Conservation (phyloP, 176 grass and related monocot genomes). For the Triticum dicoccoides region DNA sequence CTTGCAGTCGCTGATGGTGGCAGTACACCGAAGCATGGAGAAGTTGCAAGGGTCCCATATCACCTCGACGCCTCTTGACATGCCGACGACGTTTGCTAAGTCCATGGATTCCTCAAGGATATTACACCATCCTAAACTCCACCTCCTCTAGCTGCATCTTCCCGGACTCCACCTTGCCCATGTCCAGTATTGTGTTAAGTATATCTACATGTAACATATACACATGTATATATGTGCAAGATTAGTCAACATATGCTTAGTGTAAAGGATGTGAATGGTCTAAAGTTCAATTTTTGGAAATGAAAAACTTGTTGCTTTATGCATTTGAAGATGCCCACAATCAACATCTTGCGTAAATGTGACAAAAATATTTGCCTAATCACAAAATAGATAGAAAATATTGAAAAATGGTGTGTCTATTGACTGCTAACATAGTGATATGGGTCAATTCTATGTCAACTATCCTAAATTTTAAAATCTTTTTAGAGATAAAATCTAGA, state of each 20-base stretch:
- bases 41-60: slow-evolving; percentile 84
- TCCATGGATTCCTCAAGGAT: slow-evolving; percentile 78
- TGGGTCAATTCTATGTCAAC: background rate
- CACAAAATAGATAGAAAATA: background rate
- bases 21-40: slow-evolving; percentile 36
- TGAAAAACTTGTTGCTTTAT: background rate
- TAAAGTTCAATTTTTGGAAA: no score
- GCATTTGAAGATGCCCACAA: background rate
- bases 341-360: background rate
- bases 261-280: no score
- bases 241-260: background rate
- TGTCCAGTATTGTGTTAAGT: slow-evolving; percentile 78
- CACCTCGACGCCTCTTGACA: slow-evolving; percentile 57
- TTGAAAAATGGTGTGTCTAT: no score
- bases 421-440: background rate
- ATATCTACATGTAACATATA: slow-evolving; percentile 40
- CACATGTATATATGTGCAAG: background rate
- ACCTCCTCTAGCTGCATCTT: slow-evolving; percentile 67
- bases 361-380: background rate
- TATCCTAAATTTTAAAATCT: background rate
- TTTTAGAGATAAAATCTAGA: background rate
- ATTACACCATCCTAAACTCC: slow-evolving; percentile 66
- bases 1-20: slow-evolving; percentile 47
- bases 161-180: slow-evolving; percentile 71
- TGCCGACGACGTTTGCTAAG: slow-evolving; percentile 41